phyloP scores from a whole-genome alignment of 805 yeast species.

The Jamesozyma hellenica region DNA sequence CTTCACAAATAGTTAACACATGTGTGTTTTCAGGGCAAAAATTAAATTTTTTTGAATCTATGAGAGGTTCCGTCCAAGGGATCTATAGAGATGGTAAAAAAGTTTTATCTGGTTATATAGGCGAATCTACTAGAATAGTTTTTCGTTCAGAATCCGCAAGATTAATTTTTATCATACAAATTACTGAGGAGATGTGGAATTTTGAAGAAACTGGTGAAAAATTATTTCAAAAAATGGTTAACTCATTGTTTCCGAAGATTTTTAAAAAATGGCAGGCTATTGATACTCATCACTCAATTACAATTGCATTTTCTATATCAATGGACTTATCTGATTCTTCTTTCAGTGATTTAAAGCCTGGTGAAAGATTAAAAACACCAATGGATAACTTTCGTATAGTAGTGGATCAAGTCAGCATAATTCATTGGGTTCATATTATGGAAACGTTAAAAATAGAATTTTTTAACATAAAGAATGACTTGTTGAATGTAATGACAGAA shows the following conservation, averaged over 20 bases:
- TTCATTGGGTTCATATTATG: conserved; percentile 90
- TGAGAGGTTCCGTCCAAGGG: conserved; percentile 54
- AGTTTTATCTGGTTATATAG: conserved; percentile 66
- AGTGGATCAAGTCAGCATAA: conserved; percentile 84
- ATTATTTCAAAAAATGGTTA: conserved; percentile 82
- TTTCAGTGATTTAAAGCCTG: conserved; percentile 52
- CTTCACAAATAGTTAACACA: conserved; percentile 47
- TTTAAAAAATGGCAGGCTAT: conserved; percentile 79
- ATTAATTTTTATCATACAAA: conserved; percentile 71
- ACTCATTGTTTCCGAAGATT: conserved; percentile 82
- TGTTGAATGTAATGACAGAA: conserved; percentile 37
- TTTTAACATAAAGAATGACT: conserved; percentile 67
- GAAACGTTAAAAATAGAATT: conserved; percentile 76
- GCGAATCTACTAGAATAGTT: conserved; percentile 64
- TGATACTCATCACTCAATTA: conserved; percentile 83
- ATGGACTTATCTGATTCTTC: conserved; percentile 46
- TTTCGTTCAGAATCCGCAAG: conserved; percentile 89
- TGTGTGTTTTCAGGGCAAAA: conserved; percentile 64
- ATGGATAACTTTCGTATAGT: conserved; percentile 85
- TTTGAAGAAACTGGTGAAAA: conserved; percentile 95
- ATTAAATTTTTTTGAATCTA: conserved; percentile 48
- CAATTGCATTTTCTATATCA: conserved; percentile 77
- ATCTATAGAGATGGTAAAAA: conserved; percentile 58
- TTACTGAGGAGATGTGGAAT: conserved; percentile 95
- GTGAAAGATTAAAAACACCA: conserved; percentile 59